Evolutionary conservation across 2,329 filamentous ascomycete species (phyloP).

Genomic region (Diaporthe aspalathi): DNA sequence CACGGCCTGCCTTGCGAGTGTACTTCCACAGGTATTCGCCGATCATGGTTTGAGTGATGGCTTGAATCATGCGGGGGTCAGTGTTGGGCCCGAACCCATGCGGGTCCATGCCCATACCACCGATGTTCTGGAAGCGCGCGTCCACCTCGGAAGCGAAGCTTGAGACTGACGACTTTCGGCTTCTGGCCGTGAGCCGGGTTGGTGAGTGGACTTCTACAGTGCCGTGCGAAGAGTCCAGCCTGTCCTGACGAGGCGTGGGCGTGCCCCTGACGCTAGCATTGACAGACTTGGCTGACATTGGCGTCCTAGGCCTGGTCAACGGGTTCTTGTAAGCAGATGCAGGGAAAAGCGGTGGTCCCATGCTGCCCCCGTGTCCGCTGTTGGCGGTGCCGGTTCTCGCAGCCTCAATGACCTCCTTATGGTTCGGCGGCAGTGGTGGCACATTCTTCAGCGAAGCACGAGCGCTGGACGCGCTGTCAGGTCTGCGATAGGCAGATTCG

Average conservation of each 20-base stretch:
- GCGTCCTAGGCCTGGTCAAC: conserved; percentile 68
- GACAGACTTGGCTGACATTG: conserved; percentile 59
- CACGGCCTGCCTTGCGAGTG: conserved; percentile 91
- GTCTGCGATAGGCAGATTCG: conserved; percentile 62
- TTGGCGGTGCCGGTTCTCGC: conserved; percentile 70
- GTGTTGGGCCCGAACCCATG: conserved; percentile 77
- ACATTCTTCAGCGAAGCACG: conserved; percentile 55
- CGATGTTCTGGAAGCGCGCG: conserved; percentile 80
- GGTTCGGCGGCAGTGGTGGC: conserved; percentile 85
- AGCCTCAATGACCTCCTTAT: conserved; percentile 86
- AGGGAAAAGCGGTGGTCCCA: conserved; percentile 88
- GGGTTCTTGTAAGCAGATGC: conserved; percentile 73
- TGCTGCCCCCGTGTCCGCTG: conserved; percentile 59
- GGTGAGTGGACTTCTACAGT: conserved; percentile 62
- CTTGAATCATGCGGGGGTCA: conserved; percentile 98
- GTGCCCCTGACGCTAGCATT: conserved; percentile 57
- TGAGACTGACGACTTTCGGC: conserved; percentile 86
- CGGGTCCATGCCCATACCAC: conserved; percentile 59
- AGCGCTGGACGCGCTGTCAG: conserved; percentile 79
- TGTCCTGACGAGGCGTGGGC: conserved; percentile 65
- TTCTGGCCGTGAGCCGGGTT: conserved; percentile 54
- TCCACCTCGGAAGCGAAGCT: conserved; percentile 97
- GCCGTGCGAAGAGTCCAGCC: conserved; percentile 60
- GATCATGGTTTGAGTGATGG: conserved; percentile 99
- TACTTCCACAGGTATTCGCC: conserved; percentile 99